Percentiles rank a stretch among this genome's conserved stretches.
Evolutionary conservation across 495 filamentous ascomycete species (phyloP).

Genomic region (Talaromyces adpressus): DNA sequence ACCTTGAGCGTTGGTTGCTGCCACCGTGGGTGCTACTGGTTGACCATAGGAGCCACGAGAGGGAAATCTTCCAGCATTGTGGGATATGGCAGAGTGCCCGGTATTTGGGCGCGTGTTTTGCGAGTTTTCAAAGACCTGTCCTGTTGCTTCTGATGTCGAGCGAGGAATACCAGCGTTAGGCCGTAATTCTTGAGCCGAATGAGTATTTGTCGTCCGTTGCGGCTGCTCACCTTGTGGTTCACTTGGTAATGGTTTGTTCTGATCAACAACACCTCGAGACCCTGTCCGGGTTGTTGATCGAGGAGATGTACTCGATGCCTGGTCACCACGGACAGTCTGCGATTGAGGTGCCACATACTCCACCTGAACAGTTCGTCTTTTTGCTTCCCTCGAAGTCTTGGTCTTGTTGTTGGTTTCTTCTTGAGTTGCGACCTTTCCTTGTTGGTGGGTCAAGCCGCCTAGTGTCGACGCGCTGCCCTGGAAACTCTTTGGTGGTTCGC

Average conservation of each 20-base stretch:
- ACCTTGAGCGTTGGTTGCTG: slow-evolving; percentile 84
- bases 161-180: slow-evolving; percentile 42
- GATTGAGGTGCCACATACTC: slow-evolving; percentile 94
- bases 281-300: slow-evolving; percentile 8
- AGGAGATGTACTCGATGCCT: slow-evolving; percentile 14
- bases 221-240: slow-evolving; percentile 2
- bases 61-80: slow-evolving; percentile 55
- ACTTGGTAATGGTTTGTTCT: slow-evolving; percentile 9
- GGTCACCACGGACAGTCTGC: slow-evolving; percentile 64
- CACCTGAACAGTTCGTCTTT: slow-evolving; percentile 91
- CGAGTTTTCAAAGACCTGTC: slow-evolving; percentile 36
- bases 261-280: not conserved
- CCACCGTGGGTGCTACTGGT: slow-evolving; percentile 80
- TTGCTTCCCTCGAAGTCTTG: slow-evolving; percentile 69
- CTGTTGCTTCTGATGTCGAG: slow-evolving; percentile 50
- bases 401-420: slow-evolving; percentile 56
- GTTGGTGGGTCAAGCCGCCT: slow-evolving; percentile 65
- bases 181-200: slow-evolving; percentile 4
- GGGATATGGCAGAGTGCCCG: slow-evolving; percentile 72
- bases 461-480: slow-evolving; percentile 48
- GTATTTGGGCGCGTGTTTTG: slow-evolving; percentile 65
- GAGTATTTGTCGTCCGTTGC: not conserved
- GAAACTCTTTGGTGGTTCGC: slow-evolving; percentile 72
- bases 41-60: slow-evolving; percentile 84
- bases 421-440: slow-evolving; percentile 62